These are phyloP conservation scores for Porodaedalea pini DNA, from an alignment of 1,284 basidiomycete genomes.

Conservation along the genomic window DNA sequence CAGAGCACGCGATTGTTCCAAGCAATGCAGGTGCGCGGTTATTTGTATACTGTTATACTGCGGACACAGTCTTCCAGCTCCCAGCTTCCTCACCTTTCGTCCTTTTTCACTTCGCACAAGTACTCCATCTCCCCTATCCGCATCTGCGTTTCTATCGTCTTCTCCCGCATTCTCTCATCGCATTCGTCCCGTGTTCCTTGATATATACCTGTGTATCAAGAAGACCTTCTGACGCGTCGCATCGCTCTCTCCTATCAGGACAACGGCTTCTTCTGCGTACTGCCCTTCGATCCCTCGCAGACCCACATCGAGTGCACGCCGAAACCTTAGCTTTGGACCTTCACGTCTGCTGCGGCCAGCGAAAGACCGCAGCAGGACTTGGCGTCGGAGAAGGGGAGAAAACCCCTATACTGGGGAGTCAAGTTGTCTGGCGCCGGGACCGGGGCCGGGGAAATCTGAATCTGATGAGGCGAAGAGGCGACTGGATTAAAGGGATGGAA, in stretches of 20 bases:
- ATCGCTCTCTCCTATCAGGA: constrained; percentile 35
- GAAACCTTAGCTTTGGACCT: constrained; percentile 49
- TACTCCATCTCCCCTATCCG: background rate
- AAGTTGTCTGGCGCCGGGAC: no score
- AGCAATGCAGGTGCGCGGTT: constrained; percentile 68
- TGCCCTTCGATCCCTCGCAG: constrained; percentile 67
- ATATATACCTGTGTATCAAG: background rate
- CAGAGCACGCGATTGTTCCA: constrained; percentile 65
- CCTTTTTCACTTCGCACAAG: background rate
- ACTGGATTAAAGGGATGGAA: no score
- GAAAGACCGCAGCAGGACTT: no score
- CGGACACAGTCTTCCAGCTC: background rate
- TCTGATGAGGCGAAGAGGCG: no score
- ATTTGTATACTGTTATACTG: no score
- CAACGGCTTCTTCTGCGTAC: constrained; percentile 69
- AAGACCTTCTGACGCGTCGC: background rate
- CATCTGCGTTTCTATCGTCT: background rate
- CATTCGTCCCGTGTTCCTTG: constrained; percentile 9
- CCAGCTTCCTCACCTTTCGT: background rate
- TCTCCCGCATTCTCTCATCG: background rate
- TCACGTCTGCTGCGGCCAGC: no score
- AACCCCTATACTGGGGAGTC: no score
- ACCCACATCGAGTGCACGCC: constrained; percentile 76
- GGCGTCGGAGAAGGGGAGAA: no score
- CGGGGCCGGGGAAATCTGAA: no score